Evolutionary conservation across 371 early-diverging fungal genomes (phyloP), one percentile per base, ranked within the genome.

Genomic region (Chytridium lagenaria): DNA sequence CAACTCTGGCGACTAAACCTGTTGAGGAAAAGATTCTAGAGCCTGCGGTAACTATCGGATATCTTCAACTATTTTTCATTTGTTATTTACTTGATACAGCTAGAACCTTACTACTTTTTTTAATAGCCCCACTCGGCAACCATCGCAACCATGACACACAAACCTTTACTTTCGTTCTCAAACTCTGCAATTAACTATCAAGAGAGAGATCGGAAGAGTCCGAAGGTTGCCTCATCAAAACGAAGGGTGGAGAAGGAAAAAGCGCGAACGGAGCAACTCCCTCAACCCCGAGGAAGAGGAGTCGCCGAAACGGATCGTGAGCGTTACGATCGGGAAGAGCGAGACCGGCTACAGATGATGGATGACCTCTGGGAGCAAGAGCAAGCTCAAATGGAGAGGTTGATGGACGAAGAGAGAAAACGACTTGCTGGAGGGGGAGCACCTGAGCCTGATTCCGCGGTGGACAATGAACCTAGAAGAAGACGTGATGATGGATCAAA

Each of bases 281-380:
- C 38, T 16, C 38, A n/a, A 22, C 23, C 3, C 49, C 67, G 44
- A n/a, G 15, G 7, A 5, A 37, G 49, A 37, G 44, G 12, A 7
- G 44, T 44, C 38, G 49, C n/a, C 10, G 52, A 70, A 30, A 55
- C 64, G n/a, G 75, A 66, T 2, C 49, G 50, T 7, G 61, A 50
- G 10, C 12, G 15, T 1, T n/a, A 28, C 19, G 67, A 36, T n/a
- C 16, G 67, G 15, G 38, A 39, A 1, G 66, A 67, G n/a, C 67
- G 36, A 31, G 61, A 61, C 7, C 61, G 61, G 19, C 16, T 37
- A 33, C 61, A 61, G 61, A 28, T 28, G 36, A 50, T 66, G 38
- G 77, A 79, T 38, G 66, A 68, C 22, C 44, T 67, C 37, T 68
- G 72, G 76, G 74, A 69, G 59, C 22, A 37, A 30, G 72, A 72